phyloP scores from a whole-genome alignment of 1,284 basidiomycete genomes.

The Leccinum pallidistipes region DNA sequence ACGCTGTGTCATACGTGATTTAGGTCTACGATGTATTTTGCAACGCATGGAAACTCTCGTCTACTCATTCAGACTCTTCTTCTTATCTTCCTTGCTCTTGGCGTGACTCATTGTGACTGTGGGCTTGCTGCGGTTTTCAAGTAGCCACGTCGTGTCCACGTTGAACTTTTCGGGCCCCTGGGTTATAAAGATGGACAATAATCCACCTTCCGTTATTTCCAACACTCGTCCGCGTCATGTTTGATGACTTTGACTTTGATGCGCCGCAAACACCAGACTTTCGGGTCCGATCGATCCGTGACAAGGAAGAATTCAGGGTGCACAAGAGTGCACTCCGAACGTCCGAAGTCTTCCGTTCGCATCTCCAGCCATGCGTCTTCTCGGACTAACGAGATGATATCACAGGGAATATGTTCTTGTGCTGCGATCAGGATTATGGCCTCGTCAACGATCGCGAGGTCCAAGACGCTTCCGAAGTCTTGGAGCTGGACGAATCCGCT shows the following conservation, averaged over 20 bases:
- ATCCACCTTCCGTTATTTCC: neutral
- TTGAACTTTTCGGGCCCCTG: neutral
- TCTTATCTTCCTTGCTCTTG: neutral
- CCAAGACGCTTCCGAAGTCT: slow-evolving; percentile 30
- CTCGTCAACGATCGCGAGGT: slow-evolving; percentile 15
- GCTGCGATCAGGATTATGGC: slow-evolving; percentile 43
- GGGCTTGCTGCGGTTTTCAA: slow-evolving; percentile 13
- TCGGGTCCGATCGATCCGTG: slow-evolving; percentile 49
- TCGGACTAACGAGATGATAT: slow-evolving; percentile 14
- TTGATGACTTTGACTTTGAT: slow-evolving; percentile 31
- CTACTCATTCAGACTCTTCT: slow-evolving; percentile 18
- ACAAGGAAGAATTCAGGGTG: slow-evolving; percentile 49
- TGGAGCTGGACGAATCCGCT: slow-evolving; percentile 55
- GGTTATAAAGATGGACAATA: slow-evolving; percentile 14
- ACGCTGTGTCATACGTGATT: slow-evolving; percentile 42
- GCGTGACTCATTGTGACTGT: slow-evolving; percentile 11
- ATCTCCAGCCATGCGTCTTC: slow-evolving; percentile 5
- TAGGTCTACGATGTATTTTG: slow-evolving; percentile 42
- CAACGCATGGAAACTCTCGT: slow-evolving; percentile 36
- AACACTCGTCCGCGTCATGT: slow-evolving; percentile 11
- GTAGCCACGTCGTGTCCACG: slow-evolving; percentile 24
- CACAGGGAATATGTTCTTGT: slow-evolving; percentile 62
- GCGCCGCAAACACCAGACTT: slow-evolving; percentile 50
- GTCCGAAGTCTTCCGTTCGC: slow-evolving; percentile 62
- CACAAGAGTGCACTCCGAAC: slow-evolving; percentile 45